Conservation (phyloP, 176 grass and related monocot genomes). For the Elaeis guineensis region DNA sequence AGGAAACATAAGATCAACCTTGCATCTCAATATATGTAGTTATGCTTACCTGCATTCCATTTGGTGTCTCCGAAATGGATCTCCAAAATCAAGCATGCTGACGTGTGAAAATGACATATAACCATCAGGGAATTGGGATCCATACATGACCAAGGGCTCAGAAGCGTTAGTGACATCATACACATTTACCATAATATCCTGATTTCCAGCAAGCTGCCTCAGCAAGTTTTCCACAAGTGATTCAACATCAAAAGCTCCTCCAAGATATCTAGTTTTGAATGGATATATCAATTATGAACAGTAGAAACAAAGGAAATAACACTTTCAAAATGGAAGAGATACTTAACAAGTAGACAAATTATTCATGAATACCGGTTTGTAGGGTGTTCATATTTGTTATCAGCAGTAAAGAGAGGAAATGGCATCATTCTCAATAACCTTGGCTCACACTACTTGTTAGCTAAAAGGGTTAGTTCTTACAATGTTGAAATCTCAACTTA, state of each 20-base stretch:
- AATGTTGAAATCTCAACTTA: too few relatives aligned
- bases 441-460: too few relatives aligned
- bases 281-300: neutral
- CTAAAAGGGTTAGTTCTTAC: too few relatives aligned
- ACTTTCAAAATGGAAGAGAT: too few relatives aligned
- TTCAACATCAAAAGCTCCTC: slow-evolving; percentile 95
- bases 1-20: neutral
- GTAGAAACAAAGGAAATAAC: neutral
- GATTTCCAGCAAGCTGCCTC: slow-evolving; percentile 83
- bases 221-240: slow-evolving; percentile 92
- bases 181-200: slow-evolving; percentile 94
- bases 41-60: slow-evolving; percentile 84
- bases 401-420: too few relatives aligned
- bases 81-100: slow-evolving; percentile 84
- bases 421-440: too few relatives aligned
- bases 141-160: slow-evolving; percentile 89
- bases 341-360: too few relatives aligned
- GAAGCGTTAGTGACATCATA: slow-evolving; percentile 85
- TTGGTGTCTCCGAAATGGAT: slow-evolving; percentile 82
- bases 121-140: slow-evolving; percentile 60
- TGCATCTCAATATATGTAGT: too few relatives aligned
- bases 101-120: slow-evolving; percentile 43
- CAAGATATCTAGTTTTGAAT: slow-evolving; percentile 57
- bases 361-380: too few relatives aligned
- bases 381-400: too few relatives aligned